Percentiles rank a stretch among this genome's conserved stretches.
These are phyloP conservation scores for Metschnikowia proteae DNA, from an alignment of 805 yeast genomes.

Conservation along the genomic window DNA sequence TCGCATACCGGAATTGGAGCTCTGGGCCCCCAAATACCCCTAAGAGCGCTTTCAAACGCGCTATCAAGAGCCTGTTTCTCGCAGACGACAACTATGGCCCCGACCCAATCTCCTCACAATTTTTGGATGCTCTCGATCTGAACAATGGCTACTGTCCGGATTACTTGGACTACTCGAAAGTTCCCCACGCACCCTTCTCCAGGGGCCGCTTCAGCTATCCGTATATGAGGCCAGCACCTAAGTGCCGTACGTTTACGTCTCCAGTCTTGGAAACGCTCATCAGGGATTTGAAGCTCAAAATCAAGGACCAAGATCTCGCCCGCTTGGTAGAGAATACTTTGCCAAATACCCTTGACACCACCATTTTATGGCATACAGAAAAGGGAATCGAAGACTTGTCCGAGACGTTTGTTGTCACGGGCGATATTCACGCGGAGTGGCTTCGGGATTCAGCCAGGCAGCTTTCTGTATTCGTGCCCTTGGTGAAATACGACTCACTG, in stretches of 20 bases:
- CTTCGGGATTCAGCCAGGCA: conserved; percentile 84
- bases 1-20: background rate
- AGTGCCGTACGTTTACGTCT: conserved; percentile 73
- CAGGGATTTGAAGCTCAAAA: conserved; percentile 44
- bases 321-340: conserved; percentile 75
- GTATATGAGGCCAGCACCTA: conserved; percentile 67
- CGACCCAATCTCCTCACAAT: conserved; percentile 13
- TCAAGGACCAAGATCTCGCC: conserved; percentile 63
- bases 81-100: background rate
- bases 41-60: background rate
- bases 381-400: conserved; percentile 24
- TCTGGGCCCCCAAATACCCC: background rate
- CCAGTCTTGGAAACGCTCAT: conserved; percentile 59
- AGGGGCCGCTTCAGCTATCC: conserved; percentile 57
- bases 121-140: conserved; percentile 20
- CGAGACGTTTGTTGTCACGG: conserved; percentile 78
- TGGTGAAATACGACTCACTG: conserved; percentile 47
- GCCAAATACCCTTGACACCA: conserved; percentile 87
- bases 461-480: conserved; percentile 66
- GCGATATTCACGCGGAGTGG: conserved; percentile 95
- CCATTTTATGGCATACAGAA: conserved; percentile 64
- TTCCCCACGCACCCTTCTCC: conserved; percentile 54
- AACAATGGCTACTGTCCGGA: conserved; percentile 46
- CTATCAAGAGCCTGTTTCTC: conserved; percentile 1
- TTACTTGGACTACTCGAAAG: conserved; percentile 57